These are phyloP conservation scores for Wickerhamomyces sp. DNA, from an alignment of 1,139 yeast species.

Conservation along the genomic window DNA sequence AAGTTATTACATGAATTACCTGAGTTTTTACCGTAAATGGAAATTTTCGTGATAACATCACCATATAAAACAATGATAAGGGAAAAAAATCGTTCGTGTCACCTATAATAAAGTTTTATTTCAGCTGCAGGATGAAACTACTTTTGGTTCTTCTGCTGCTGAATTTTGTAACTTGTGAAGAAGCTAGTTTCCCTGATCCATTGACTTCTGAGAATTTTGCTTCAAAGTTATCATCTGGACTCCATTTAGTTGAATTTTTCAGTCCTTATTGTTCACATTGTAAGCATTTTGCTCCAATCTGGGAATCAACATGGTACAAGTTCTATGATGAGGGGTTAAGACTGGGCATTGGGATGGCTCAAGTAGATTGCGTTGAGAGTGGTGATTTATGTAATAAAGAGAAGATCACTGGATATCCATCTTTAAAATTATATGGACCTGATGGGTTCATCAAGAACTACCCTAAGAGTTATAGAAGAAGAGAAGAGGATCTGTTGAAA, in stretches of 20 bases:
- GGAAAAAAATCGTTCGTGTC: no score
- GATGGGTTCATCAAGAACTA: slow-evolving; percentile 36
- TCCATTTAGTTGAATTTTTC: slow-evolving; percentile 57
- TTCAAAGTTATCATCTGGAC: slow-evolving; percentile 34
- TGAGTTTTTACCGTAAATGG: no score
- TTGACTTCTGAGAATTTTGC: slow-evolving; percentile 23
- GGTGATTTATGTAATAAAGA: slow-evolving; percentile 71
- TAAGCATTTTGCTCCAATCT: slow-evolving; percentile 55
- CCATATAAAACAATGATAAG: not conserved
- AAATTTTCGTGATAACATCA: not conserved
- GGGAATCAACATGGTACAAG: slow-evolving; percentile 52
- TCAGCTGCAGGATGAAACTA: no score
- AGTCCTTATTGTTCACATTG: slow-evolving; percentile 76
- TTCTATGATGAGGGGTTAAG: slow-evolving; percentile 40
- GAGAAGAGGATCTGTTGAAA: slow-evolving; percentile 43
- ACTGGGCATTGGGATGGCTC: slow-evolving; percentile 51
- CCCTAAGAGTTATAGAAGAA: slow-evolving; percentile 42
- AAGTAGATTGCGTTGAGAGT: slow-evolving; percentile 67
- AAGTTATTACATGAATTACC: no score
- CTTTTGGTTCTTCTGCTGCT: not conserved
- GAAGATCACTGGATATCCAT: slow-evolving; percentile 52
- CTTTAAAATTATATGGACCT: slow-evolving; percentile 58
- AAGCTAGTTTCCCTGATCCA: slow-evolving; percentile 28
- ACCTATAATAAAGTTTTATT: no score
- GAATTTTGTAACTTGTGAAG: not conserved